Conservation (phyloP, 805 yeast genomes). For the Metschnikowia similis region DNA sequence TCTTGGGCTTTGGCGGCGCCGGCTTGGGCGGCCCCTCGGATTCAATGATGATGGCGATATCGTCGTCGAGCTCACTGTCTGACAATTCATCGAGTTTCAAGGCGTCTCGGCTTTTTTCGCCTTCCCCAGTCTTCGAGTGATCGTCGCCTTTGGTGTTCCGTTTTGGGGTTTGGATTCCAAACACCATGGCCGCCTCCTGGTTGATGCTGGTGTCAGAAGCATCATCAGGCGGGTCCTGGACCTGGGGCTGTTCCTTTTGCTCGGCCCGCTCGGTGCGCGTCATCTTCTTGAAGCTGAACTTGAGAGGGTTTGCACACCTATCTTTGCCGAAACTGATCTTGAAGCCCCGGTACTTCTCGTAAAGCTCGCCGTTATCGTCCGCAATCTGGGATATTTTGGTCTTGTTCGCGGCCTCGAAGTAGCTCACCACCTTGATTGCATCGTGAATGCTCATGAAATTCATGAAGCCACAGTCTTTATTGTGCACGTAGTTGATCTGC, state of each 20-base stretch:
- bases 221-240: background rate
- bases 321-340: constrained; percentile 72
- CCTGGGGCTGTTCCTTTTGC: background rate
- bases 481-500: constrained; percentile 68
- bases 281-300: constrained; percentile 43
- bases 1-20: background rate
- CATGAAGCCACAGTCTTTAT: constrained; percentile 70
- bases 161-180: constrained; percentile 36
- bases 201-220: constrained; percentile 6
- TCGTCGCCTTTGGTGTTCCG: background rate
- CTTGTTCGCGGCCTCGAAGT: constrained; percentile 38
- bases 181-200: constrained; percentile 42
- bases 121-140: background rate
- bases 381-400: constrained; percentile 36
- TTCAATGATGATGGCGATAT: constrained; percentile 35
- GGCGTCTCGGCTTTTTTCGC: background rate
- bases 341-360: constrained; percentile 46
- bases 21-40: constrained; percentile 18
- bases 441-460: constrained; percentile 61
- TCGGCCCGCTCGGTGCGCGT: background rate
- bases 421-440: constrained; percentile 62
- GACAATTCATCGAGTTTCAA: constrained; percentile 8
- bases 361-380: constrained; percentile 29
- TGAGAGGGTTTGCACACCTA: constrained; percentile 75
- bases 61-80: constrained; percentile 23